phyloP scores from a whole-genome alignment of 352 stramenopile genomes.

The Albugo laibachii region DNA sequence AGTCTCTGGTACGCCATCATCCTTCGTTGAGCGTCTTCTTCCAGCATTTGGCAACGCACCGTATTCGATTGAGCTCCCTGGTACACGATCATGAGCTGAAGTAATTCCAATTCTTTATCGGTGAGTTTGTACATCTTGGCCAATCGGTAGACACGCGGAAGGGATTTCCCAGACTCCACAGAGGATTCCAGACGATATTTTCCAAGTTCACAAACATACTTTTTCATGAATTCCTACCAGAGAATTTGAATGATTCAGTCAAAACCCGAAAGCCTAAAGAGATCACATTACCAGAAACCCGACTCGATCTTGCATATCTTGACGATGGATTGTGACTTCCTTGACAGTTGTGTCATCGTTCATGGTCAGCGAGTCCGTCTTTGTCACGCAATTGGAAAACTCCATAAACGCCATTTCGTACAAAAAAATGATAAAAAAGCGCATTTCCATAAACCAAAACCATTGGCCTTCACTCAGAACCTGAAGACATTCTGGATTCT shows the following conservation, averaged over 20 bases:
- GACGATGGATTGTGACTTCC: constrained; percentile 33
- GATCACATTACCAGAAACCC: constrained; percentile 19
- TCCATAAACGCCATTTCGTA: constrained; percentile 77
- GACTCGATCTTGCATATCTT: constrained; percentile 61
- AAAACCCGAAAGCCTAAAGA: background rate
- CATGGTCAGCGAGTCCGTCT: constrained; percentile 44
- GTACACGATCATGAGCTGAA: constrained; percentile 66
- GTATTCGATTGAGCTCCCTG: constrained; percentile 73
- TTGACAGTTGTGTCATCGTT: constrained; percentile 10
- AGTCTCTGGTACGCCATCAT: constrained; percentile 58
- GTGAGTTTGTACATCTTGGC: constrained; percentile 55
- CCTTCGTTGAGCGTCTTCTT: constrained; percentile 57
- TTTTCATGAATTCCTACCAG: constrained; percentile 17
- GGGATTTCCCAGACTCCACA: constrained; percentile 11
- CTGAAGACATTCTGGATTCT: constrained; percentile 12
- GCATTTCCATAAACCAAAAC: constrained; percentile 74
- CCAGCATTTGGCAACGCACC: constrained; percentile 66
- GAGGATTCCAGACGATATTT: constrained; percentile 28
- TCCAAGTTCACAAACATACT: constrained; percentile 35
- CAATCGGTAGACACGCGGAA: constrained; percentile 51
- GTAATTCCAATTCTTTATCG: constrained; percentile 44
- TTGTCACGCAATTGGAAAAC: constrained; percentile 66
- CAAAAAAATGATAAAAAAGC: constrained; percentile 60
- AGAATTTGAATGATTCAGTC: background rate
- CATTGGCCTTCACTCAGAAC: constrained; percentile 34